A percentile compares a stretch with the other conserved stretches of the same genome.
These are phyloP conservation scores for Mucor velutinosus DNA, from an alignment of 371 early-diverging fungal genomes.

Conservation along the genomic window DNA sequence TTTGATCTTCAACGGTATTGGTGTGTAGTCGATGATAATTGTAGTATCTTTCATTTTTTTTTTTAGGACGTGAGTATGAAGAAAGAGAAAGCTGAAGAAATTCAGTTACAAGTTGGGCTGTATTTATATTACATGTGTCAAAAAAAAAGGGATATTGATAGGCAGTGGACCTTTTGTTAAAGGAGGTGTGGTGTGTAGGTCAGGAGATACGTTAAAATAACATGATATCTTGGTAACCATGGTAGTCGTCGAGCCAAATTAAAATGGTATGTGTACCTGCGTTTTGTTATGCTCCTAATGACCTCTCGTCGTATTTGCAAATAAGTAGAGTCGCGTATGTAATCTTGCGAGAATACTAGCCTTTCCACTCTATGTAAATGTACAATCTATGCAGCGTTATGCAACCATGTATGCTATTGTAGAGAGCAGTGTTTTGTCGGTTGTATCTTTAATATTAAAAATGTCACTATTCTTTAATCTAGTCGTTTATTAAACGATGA, in stretches of 20 bases:
- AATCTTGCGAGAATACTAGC: not conserved
- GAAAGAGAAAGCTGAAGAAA: not conserved
- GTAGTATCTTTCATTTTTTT: slow-evolving; percentile 1
- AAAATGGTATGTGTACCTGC: not conserved
- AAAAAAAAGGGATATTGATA: not conserved
- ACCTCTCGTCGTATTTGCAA: not conserved
- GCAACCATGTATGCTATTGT: not conserved
- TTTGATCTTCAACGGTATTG: not conserved
- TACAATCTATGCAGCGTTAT: not conserved
- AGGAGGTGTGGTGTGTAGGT: not conserved
- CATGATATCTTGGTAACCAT: not conserved
- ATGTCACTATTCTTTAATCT: not conserved
- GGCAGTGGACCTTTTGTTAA: not conserved
- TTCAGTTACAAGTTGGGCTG: not conserved
- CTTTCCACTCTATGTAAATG: not conserved
- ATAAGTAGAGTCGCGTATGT: not conserved
- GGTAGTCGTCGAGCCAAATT: not conserved
- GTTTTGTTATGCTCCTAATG: not conserved
- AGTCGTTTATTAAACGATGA: not conserved
- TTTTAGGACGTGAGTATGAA: not conserved
- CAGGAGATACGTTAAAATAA: not conserved
- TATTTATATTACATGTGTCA: not conserved
- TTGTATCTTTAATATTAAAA: slow-evolving; percentile 1
- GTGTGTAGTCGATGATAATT: slow-evolving; percentile 12
- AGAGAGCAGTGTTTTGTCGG: not conserved